Evolutionary conservation across 257 asterid genomes (phyloP), one percentile per base, ranked within the genome.

Genomic region (Capsicum rhomboideum): DNA sequence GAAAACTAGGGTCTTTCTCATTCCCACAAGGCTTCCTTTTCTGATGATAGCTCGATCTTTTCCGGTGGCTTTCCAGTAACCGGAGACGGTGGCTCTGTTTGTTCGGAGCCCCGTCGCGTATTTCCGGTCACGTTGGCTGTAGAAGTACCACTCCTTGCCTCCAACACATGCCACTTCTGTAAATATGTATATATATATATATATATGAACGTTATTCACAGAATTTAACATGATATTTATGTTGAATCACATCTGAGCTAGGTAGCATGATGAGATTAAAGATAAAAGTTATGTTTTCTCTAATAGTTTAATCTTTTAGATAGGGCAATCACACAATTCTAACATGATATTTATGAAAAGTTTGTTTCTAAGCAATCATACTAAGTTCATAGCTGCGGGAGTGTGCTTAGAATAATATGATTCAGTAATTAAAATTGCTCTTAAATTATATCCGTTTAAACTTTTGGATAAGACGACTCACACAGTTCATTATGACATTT

Each of bases 51-150:
- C 64, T 46, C 96, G 91, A 72, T 95, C 99, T 83, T 95, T 95
- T 31, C 99, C 99, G 1, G 99, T 95, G 31, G 99, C 99, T 78
- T 95, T 95, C 99, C 99, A 95, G 20, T 95, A 95, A 42, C 99
- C 99, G 1, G 98, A 90, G 14, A 84, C 61, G 0, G 99, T 95
- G 21, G 99, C 99, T 69, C 98, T 91, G n/a, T 95, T 95, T 11
- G 97, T 95, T 75, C 99, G 87, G 10, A 86, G 84, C 68, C 99
- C 99, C 8, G 98, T 95, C 26, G 99, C 94, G 20, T 95, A 95
- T 87, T 95, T 95, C 71, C 92, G 59, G 66, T 94, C 99, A 40
- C 98, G 88, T 83, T 91, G 97, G 88, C 93, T 92, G 91, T 94
- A 95, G 82, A 95, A 95, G 50, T 95, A 95, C 92, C 97, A 93